Conservation (phyloP, 2,329 filamentous ascomycete species). For the Zalaria obscura region DNA sequence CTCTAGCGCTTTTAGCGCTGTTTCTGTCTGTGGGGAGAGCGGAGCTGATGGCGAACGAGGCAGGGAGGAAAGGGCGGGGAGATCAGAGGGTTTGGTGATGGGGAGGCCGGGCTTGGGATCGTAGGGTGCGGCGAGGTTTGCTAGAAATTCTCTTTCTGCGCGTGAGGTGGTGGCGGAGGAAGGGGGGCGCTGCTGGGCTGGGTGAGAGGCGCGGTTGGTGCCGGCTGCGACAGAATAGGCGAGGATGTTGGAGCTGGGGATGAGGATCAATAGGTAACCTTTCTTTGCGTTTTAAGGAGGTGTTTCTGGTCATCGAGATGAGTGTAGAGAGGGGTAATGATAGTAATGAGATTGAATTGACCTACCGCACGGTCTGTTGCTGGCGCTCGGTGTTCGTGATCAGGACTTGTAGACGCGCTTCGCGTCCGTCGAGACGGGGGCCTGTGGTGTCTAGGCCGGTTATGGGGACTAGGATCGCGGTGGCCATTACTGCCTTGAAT, state of each 20-base stretch:
- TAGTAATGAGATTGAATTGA: neutral
- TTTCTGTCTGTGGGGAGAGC: too few species aligned
- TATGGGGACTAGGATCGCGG: conserved; percentile 7
- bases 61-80: too few species aligned
- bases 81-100: too few species aligned
- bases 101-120: too few species aligned
- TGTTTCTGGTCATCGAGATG: neutral
- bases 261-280: neutral
- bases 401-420: conserved; percentile 1
- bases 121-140: neutral
- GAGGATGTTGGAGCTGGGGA: neutral
- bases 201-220: too few species aligned
- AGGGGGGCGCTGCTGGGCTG: too few species aligned
- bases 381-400: conserved; percentile 4
- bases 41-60: too few species aligned
- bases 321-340: neutral
- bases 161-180: neutral
- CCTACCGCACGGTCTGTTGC: conserved; percentile 5
- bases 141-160: neutral
- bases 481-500: conserved; percentile 3
- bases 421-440: conserved; percentile 1
- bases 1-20: neutral
- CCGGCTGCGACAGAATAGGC: too few species aligned
- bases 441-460: conserved; percentile 3
- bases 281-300: neutral